Conservation (phyloP, 345 rosid genomes). For the Pelargonium nanum region DNA sequence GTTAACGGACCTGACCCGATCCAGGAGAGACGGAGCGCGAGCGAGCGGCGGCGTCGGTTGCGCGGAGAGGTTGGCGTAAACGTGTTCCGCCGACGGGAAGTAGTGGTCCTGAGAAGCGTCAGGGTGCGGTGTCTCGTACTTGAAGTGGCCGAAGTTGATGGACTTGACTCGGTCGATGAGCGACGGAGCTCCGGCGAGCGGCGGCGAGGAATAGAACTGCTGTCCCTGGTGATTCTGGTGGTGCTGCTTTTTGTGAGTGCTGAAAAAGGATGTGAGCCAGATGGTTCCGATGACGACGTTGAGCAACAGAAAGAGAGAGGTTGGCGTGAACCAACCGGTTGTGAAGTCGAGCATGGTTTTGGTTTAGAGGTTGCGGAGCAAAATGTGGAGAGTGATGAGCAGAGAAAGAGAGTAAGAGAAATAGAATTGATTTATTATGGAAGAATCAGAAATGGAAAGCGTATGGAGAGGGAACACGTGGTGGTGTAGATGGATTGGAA, state of each 20-base stretch:
- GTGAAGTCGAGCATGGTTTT: constrained; percentile 12
- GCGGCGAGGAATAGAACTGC: constrained; percentile 1
- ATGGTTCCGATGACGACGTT: constrained; percentile 59
- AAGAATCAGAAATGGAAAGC: no score
- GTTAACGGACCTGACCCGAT: constrained; percentile 38
- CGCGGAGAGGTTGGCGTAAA: neutral
- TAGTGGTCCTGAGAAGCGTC: constrained; percentile 3
- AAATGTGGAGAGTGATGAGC: neutral
- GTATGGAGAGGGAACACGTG: no score
- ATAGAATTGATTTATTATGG: no score
- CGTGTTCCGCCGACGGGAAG: constrained; percentile 5
- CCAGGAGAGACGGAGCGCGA: constrained; percentile 41
- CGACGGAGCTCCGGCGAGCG: constrained; percentile 32
- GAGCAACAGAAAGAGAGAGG: constrained; percentile 50
- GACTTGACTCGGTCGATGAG: constrained; percentile 51
- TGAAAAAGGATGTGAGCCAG: constrained; percentile 31
- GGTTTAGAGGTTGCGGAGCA: neutral
- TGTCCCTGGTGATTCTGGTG: constrained; percentile 11
- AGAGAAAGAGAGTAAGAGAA: neutral
- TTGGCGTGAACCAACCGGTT: constrained; percentile 39
- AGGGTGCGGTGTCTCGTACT: constrained; percentile 12
- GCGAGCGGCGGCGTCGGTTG: constrained; percentile 8
- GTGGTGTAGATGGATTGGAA: no score
- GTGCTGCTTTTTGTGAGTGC: constrained; percentile 14
- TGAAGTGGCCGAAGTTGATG: constrained; percentile 26